Evolutionary conservation across 352 stramenopile species (phyloP), one percentile per base, ranked within the genome.

Genomic region (Pythium diclinum): DNA sequence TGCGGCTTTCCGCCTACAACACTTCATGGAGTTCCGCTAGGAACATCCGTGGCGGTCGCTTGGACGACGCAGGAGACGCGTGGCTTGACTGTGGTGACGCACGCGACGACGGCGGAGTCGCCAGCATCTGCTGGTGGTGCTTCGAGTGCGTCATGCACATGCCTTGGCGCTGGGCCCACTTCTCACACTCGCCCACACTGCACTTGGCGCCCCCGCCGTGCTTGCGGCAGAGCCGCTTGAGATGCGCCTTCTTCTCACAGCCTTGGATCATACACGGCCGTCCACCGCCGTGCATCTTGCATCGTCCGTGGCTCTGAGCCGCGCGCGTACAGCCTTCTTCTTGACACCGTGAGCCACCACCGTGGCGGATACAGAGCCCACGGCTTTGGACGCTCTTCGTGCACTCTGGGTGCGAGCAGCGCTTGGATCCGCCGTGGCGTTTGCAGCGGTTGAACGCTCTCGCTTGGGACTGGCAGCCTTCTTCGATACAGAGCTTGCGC

Each of bases 81-180:
- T 25, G 16, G 14, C 8, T 25, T 8, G 17, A 23, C 7, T 23
- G 3, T 1, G 40, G 40, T 2, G 40, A 47, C 6, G 40, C 14
- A 23, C 13, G 81, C 25, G 75, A 56, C 59, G 76, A 67, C 25
- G 59, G 63, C 13, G 65, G 67, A 17, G 58, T 68, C n/a, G 56
- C 46, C n/a, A 57, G 34, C 36, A 68, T 54, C 32, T 33, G 57
- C 17, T 59, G 57, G n/a, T 69, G 52, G 42, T 81, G 71, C 72
- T 93, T 92, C 23, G 81, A 82, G 70, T 95, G 87, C 28, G 77
- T 92, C 79, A 95, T 91, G 71, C 87, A 95, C 85, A 92, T 89
- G 53, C 82, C 81, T 33, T 88, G 74, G 17, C 85, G 83, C 61
- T 95, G 87, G 4, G 85, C 84, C 87, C 87, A 95, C 67, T 95